Conservation (phyloP, 2,329 filamentous ascomycete genomes). For the Fusarium anthophilum region DNA sequence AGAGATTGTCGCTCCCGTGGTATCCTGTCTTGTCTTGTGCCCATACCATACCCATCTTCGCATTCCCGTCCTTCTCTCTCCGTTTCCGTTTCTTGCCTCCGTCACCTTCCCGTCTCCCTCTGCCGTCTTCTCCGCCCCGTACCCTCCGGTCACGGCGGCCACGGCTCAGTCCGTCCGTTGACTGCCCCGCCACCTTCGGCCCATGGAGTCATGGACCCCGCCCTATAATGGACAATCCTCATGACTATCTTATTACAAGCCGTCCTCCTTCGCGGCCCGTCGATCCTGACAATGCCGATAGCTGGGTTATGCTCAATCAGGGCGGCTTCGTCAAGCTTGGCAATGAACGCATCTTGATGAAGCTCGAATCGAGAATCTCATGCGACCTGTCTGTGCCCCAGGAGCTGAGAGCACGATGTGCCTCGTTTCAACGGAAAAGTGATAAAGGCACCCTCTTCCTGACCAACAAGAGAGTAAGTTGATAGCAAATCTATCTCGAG, state of each 20-base stretch:
- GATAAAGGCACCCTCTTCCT: conserved; percentile 80
- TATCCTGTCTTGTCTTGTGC: conserved; percentile 15
- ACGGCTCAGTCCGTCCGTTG: conserved; percentile 39
- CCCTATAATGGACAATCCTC: conserved; percentile 53
- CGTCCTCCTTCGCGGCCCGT: conserved; percentile 47
- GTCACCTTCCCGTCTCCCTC: conserved; percentile 15
- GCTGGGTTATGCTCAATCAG: conserved; percentile 92
- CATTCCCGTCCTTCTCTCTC: conserved; percentile 8
- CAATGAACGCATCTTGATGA: conserved; percentile 83
- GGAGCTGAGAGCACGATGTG: conserved; percentile 66
- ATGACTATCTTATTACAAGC: conserved; percentile 53
- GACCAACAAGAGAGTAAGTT: conserved; percentile 82
- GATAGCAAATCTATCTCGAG: too few relatives aligned
- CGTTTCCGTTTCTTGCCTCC: conserved; percentile 31
- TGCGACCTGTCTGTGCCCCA: conserved; percentile 78
- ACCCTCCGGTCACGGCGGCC: conserved; percentile 34
- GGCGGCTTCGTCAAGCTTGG: conserved; percentile 84
- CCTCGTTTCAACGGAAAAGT: conserved; percentile 75
- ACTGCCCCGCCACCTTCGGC: conserved; percentile 42
- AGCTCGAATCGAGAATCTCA: conserved; percentile 80
- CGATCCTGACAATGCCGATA: conserved; percentile 65
- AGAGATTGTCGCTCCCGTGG: conserved; percentile 14
- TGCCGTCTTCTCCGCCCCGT: conserved; percentile 30
- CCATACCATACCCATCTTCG: conserved; percentile 20
- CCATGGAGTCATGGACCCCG: conserved; percentile 49